Evolutionary conservation across 495 filamentous ascomycete genomes (phyloP).

Genomic region (Trypethelium eluteriae): DNA sequence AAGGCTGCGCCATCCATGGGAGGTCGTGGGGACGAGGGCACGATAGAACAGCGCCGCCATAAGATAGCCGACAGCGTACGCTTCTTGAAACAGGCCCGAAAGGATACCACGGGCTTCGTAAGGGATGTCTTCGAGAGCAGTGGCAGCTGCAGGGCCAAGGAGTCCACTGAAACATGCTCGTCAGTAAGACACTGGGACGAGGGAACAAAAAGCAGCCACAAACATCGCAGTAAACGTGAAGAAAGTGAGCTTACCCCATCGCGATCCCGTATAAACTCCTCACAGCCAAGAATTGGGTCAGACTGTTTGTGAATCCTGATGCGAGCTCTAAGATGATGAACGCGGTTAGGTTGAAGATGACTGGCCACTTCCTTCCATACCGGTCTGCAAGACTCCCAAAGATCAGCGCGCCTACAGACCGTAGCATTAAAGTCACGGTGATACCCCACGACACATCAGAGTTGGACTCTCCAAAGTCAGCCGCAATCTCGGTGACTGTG

Average conservation of each 20-base stretch:
- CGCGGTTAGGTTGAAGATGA: conserved; percentile 24
- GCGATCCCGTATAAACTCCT: conserved; percentile 30
- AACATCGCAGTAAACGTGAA: neutral
- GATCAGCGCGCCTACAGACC: conserved; percentile 30
- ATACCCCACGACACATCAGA: conserved; percentile 36
- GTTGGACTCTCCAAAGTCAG: conserved; percentile 32
- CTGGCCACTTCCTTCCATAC: conserved; percentile 18
- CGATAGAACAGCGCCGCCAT: conserved; percentile 30
- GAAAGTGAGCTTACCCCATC: conserved; percentile 24
- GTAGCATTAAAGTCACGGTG: conserved; percentile 31
- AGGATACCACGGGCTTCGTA: conserved; percentile 32
- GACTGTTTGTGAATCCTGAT: conserved; percentile 25
- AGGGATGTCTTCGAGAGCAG: conserved; percentile 30
- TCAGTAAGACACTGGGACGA: neutral
- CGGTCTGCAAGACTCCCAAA: conserved; percentile 26
- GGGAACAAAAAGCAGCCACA: neutral
- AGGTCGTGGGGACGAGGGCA: conserved; percentile 31
- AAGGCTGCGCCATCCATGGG: conserved; percentile 32
- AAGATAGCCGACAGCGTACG: conserved; percentile 30
- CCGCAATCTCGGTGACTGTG: conserved; percentile 35
- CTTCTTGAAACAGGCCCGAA: conserved; percentile 29
- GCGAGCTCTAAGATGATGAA: conserved; percentile 30
- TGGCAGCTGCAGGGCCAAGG: conserved; percentile 27
- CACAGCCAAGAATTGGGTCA: conserved; percentile 26
- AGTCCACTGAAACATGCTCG: conserved; percentile 16